phyloP scores from a whole-genome alignment of 2,329 filamentous ascomycete genomes.

The Alternaria triticina region DNA sequence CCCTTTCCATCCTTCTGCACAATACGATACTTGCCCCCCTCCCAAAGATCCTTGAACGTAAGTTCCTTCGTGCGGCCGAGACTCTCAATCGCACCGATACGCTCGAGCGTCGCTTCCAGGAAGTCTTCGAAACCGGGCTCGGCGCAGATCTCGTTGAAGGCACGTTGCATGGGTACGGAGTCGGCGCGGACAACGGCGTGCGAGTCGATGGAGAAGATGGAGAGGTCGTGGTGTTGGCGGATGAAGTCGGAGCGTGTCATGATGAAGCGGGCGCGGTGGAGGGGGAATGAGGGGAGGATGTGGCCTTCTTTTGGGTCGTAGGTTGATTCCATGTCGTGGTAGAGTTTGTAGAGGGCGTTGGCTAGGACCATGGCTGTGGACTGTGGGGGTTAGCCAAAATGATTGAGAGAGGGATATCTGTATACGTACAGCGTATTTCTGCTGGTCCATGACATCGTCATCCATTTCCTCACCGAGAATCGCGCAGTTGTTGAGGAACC shows the following conservation, averaged over 20 bases:
- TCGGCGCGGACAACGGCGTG: slow-evolving; percentile 87
- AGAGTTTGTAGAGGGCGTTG: slow-evolving; percentile 84
- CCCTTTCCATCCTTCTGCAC: slow-evolving; percentile 40
- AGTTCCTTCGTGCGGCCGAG: slow-evolving; percentile 92
- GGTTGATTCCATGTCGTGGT: slow-evolving; percentile 65
- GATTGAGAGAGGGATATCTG: rapidly evolving
- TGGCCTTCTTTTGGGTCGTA: slow-evolving; percentile 74
- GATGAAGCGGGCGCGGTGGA: slow-evolving; percentile 64
- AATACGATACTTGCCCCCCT: slow-evolving; percentile 74
- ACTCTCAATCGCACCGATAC: slow-evolving; percentile 92
- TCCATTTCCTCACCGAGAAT: slow-evolving; percentile 81
- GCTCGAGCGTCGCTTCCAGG: slow-evolving; percentile 79
- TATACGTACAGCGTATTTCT: slow-evolving; percentile 83
- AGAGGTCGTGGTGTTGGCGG: slow-evolving; percentile 87
- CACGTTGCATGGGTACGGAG: slow-evolving; percentile 93
- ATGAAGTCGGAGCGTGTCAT: slow-evolving; percentile 98
- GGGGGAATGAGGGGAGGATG: slow-evolving; percentile 73
- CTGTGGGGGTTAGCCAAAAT: slow-evolving; percentile 47
- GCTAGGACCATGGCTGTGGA: slow-evolving; percentile 94
- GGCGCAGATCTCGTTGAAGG: slow-evolving; percentile 83
- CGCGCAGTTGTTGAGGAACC: slow-evolving; percentile 79
- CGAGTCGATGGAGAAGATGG: slow-evolving; percentile 93
- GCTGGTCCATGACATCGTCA: slow-evolving; percentile 97
- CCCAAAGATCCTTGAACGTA: slow-evolving; percentile 91
- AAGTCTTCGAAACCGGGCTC: slow-evolving; percentile 80